phyloP scores from a whole-genome alignment of 768 basidiomycete species.

The Candolleomyces efflorescens region DNA sequence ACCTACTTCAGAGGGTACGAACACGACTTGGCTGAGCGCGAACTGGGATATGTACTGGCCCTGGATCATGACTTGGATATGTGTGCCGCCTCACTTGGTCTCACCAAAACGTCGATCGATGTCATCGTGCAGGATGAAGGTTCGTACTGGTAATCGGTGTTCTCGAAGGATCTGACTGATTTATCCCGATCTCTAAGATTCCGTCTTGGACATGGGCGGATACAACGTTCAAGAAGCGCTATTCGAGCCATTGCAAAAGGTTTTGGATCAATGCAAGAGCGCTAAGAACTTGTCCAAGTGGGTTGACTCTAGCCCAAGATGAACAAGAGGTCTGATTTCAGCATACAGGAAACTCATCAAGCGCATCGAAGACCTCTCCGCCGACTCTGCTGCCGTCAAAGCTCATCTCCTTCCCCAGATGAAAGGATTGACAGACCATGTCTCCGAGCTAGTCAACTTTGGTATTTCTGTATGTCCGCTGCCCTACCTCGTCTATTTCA shows the following conservation, averaged over 20 bases:
- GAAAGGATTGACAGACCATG: slow-evolving; percentile 63
- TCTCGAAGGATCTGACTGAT: background rate
- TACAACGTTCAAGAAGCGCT: slow-evolving; percentile 72
- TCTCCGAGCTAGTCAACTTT: slow-evolving; percentile 84
- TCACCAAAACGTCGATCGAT: slow-evolving; percentile 84
- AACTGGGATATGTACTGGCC: slow-evolving; percentile 74
- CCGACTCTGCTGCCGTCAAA: slow-evolving; percentile 69
- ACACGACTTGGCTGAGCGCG: slow-evolving; percentile 87
- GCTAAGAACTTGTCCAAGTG: slow-evolving; percentile 80
- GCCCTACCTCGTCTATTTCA: background rate
- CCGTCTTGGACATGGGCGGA: slow-evolving; percentile 67
- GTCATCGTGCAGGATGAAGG: slow-evolving; percentile 74
- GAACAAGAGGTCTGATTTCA: background rate
- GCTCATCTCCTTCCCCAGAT: slow-evolving; percentile 68
- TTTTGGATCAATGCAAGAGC: slow-evolving; percentile 78
- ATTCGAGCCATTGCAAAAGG: slow-evolving; percentile 74
- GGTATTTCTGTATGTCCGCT: slow-evolving; percentile 69
- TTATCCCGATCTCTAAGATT: slow-evolving; percentile 43
- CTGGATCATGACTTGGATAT: slow-evolving; percentile 93
- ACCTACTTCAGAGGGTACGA: slow-evolving; percentile 80
- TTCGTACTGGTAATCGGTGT: slow-evolving; percentile 20
- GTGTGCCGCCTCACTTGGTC: slow-evolving; percentile 87
- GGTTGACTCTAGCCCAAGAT: slow-evolving; percentile 16
- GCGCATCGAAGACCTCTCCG: slow-evolving; percentile 75
- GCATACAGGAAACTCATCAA: slow-evolving; percentile 77